phyloP scores from a whole-genome alignment of 1,284 basidiomycete species.

The Flammula alnicola region DNA sequence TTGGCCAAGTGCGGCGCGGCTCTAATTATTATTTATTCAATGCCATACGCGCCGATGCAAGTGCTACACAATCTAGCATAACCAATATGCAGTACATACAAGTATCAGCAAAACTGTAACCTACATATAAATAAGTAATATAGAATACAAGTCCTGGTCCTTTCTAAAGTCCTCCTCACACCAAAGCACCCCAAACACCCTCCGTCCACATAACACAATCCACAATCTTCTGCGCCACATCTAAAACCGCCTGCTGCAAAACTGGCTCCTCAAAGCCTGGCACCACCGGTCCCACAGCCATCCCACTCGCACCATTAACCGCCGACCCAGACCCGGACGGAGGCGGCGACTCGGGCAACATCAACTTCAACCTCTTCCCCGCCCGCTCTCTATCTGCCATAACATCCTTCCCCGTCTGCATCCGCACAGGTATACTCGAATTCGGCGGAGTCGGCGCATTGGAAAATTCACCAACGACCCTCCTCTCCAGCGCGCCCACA shows the following conservation, averaged over 20 bases:
- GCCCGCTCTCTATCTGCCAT: conserved; percentile 20
- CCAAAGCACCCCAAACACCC: conserved; percentile 39
- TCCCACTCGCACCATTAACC: not conserved
- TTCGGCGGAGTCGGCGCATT: too few species aligned
- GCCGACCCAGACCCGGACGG: not conserved
- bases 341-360: conserved; percentile 17
- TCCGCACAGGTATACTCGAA: conserved; percentile 38
- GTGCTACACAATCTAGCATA: too few species aligned
- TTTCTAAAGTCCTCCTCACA: too few species aligned
- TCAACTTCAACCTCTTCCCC: conserved; percentile 24
- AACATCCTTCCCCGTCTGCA: conserved; percentile 50
- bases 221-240: conserved; percentile 32
- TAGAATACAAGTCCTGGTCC: too few species aligned
- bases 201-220: conserved; percentile 40
- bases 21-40: too few species aligned
- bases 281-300: conserved; percentile 17
- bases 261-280: conserved; percentile 49
- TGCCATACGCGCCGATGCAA: too few species aligned
- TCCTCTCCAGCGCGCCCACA: conserved; percentile 45
- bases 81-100: too few species aligned
- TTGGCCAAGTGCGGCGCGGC: too few species aligned
- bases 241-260: conserved; percentile 34
- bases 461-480: conserved; percentile 26
- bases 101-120: too few species aligned
- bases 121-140: too few species aligned